Evolutionary conservation across 352 stramenopile genomes (phyloP), one percentile per base, ranked within the genome.

Genomic region (Globisporangium perplexum): DNA sequence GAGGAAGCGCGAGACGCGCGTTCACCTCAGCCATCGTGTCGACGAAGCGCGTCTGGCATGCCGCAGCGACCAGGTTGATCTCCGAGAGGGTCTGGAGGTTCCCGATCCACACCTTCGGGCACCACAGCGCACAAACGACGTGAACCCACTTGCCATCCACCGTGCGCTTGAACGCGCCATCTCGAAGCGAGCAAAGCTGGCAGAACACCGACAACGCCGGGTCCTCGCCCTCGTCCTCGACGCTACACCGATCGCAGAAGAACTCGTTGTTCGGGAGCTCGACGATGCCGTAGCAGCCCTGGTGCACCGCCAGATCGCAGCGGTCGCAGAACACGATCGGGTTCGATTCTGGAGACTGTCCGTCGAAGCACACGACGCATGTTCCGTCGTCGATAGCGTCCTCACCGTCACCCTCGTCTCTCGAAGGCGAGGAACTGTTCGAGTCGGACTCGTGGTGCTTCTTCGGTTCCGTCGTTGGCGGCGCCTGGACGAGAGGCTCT

Each of bases 321-420:
- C 78, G 71, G 62, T 96, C 88, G 47, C 88, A 96, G 53, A 95
- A 95, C 20, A 96, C 83, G 54, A 96, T 96, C 7, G 83, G 83
- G 53, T 96, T 95, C 11, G 74, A 73, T 58, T 96, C 88, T 0
- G 86, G 84, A 24, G 88, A 94, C 48, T 86, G 71, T 0, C 84
- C 86, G 53, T 96, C 88, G 58, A 96, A 96, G 53, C 88, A 96
- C 23, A 96, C 77, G 22, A 95, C 83, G 50, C 88, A 96, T 7
- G 82, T 94, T 0, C 83, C 85, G 43, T 95, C 85, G 60, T 95
- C 85, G 18, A 93, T 69, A 7, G 74, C 54, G 44, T 92, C 77
- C 36, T 54, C 63, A 14, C 59, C 55, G 6, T 47, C 46, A 7
- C 59, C 60, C 22, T 79, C 75, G 12, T 71, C 63, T 15, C 67